These are phyloP conservation scores for Bombardia bombarda DNA, from an alignment of 495 filamentous ascomycete species.

Conservation along the genomic window DNA sequence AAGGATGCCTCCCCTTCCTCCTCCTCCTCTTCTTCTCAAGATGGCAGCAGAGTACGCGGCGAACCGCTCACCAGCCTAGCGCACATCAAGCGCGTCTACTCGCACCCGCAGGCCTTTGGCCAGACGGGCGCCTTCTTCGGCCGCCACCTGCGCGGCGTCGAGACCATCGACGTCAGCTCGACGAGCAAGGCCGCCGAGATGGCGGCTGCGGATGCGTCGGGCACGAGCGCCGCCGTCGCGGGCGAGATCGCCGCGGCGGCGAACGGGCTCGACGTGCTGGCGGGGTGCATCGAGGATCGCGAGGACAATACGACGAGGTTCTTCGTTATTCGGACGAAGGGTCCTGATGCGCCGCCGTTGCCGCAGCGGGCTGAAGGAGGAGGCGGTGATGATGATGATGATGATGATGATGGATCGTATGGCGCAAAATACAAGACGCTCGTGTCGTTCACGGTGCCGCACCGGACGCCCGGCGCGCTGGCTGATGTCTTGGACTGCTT, in stretches of 20 bases:
- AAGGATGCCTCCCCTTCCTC: neutral
- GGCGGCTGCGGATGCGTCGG: conserved; percentile 49
- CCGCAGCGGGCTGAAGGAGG: conserved; percentile 4
- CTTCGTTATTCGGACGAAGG: conserved; percentile 55
- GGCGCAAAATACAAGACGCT: conserved; percentile 53
- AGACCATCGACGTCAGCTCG: conserved; percentile 76
- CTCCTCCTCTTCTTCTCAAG: neutral
- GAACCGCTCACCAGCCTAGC: conserved; percentile 31
- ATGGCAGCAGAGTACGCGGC: conserved; percentile 5
- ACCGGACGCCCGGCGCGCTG: conserved; percentile 69
- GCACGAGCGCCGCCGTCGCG: conserved; percentile 68
- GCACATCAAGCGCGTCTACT: conserved; percentile 61
- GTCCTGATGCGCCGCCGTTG: neutral
- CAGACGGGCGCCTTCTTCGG: conserved; percentile 77
- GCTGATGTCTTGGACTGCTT: conserved; percentile 76
- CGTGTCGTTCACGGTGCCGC: conserved; percentile 73
- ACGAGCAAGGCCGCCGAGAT: conserved; percentile 78
- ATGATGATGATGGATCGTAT: conserved; percentile 4
- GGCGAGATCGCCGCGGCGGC: conserved; percentile 62
- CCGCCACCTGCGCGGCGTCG: conserved; percentile 55
- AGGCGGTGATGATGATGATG: conserved; percentile 1
- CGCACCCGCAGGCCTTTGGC: conserved; percentile 90
- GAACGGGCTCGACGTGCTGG: conserved; percentile 60
- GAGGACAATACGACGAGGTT: conserved; percentile 85
- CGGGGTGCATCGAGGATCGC: conserved; percentile 70